Percentiles rank a stretch among this genome's conserved stretches.
These are phyloP conservation scores for Pythium folliculosum DNA, from an alignment of 352 stramenopile species.

Conservation along the genomic window DNA sequence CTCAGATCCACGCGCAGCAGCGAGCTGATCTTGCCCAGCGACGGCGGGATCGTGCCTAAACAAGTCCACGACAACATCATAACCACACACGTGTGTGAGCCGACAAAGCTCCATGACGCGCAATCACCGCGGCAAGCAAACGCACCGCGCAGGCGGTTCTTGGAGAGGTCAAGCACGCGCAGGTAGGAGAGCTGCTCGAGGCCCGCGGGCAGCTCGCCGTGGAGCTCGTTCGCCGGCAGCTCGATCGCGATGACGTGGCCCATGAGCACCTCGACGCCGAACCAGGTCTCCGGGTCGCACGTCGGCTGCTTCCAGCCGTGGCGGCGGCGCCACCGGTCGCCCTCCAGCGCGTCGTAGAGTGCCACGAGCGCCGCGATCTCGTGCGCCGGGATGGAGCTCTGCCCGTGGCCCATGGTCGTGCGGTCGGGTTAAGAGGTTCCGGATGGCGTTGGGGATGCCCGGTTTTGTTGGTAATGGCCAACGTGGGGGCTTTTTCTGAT, in stretches of 20 bases:
- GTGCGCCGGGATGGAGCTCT: conserved; percentile 72
- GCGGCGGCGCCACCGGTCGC: conserved; percentile 70
- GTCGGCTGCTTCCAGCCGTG: conserved; percentile 79
- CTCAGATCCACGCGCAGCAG: conserved; percentile 74
- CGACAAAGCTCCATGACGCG: neutral
- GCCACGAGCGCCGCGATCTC: conserved; percentile 72
- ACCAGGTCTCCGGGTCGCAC: conserved; percentile 76
- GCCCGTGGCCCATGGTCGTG: conserved; percentile 66
- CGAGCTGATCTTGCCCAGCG: conserved; percentile 50
- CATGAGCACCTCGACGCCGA: conserved; percentile 68
- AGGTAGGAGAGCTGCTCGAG: conserved; percentile 68
- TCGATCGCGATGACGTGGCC: conserved; percentile 79
- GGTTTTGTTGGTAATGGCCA: neutral
- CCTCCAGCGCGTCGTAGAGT: conserved; percentile 68
- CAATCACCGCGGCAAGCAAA: neutral
- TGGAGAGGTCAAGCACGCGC: conserved; percentile 76
- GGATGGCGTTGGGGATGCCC: no score
- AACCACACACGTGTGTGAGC: neutral
- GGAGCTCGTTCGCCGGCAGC: conserved; percentile 69
- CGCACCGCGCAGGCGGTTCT: conserved; percentile 69
- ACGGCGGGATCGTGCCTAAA: conserved; percentile 54
- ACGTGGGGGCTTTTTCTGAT: no score
- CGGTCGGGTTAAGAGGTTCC: neutral
- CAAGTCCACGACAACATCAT: neutral
- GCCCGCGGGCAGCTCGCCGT: conserved; percentile 33